Evolutionary conservation across 2,329 filamentous ascomycete species (phyloP).

Genomic region (Nothomitra cinnamomea): DNA sequence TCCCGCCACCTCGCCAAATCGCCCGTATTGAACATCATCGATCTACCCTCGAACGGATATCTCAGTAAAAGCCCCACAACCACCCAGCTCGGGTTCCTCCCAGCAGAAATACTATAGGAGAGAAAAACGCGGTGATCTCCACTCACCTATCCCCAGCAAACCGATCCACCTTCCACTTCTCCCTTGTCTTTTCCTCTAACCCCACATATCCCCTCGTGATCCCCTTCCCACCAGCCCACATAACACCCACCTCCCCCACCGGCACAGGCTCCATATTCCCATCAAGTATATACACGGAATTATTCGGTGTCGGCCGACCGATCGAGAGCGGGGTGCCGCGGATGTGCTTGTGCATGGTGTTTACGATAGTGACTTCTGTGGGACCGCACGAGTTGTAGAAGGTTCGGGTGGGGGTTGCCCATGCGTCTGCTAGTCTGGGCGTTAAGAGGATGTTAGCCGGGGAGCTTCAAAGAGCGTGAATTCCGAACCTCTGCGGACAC

Average conservation of each 20-base stretch:
- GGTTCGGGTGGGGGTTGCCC: conserved; percentile 28
- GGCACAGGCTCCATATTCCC: conserved; percentile 24
- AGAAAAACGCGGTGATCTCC: too few species aligned
- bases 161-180: conserved; percentile 32
- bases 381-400: conserved; percentile 43
- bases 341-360: conserved; percentile 36
- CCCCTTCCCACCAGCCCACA: conserved; percentile 40
- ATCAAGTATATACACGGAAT: conserved; percentile 36
- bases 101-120: too few species aligned
- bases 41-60: too few species aligned
- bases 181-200: conserved; percentile 31
- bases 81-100: too few species aligned
- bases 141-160: conserved; percentile 31
- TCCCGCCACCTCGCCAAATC: conserved; percentile 66
- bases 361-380: conserved; percentile 42
- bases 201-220: conserved; percentile 40
- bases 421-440: conserved; percentile 34
- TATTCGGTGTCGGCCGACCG: conserved; percentile 39
- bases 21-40: conserved; percentile 55
- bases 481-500: conserved; percentile 28
- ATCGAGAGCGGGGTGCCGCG: conserved; percentile 33
- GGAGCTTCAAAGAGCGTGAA: too few species aligned
- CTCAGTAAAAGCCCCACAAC: too few species aligned
- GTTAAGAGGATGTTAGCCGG: neutral
- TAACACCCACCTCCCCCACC: conserved; percentile 31